Percentiles rank a stretch among this genome's conserved stretches.
phyloP scores from a whole-genome alignment of 2,329 filamentous ascomycete genomes.

The Xylariomycetidae sp. region DNA sequence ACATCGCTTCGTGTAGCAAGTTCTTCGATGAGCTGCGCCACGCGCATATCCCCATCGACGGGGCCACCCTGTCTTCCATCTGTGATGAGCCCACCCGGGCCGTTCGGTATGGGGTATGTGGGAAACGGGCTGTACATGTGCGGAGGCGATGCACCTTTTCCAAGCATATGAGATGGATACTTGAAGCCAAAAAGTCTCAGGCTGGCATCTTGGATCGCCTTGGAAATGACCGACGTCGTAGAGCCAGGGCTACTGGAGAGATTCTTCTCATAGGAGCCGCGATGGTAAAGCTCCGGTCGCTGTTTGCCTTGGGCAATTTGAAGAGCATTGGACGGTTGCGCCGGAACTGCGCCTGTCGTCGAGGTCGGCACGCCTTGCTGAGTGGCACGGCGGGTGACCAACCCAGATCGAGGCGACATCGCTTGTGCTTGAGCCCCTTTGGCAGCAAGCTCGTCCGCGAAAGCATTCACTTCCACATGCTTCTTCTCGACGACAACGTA shows the following conservation, averaged over 20 bases:
- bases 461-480: conserved; percentile 92
- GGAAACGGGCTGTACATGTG: conserved; percentile 77
- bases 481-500: conserved; percentile 95
- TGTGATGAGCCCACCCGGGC: conserved; percentile 57
- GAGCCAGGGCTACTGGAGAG: conserved; percentile 65
- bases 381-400: conserved; percentile 69
- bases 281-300: conserved; percentile 63
- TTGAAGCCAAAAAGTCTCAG: conserved; percentile 65
- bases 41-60: conserved; percentile 72
- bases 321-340: conserved; percentile 63
- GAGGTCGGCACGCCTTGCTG: conserved; percentile 68
- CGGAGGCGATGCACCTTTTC: conserved; percentile 65
- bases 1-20: conserved; percentile 90
- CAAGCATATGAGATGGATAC: conserved; percentile 54
- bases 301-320: conserved; percentile 65
- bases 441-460: conserved; percentile 89
- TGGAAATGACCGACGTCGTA: conserved; percentile 85
- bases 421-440: conserved; percentile 50
- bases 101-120: conserved; percentile 66
- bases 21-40: conserved; percentile 81
- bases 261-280: conserved; percentile 70
- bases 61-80: conserved; percentile 55
- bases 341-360: conserved; percentile 61
- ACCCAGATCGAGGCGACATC: conserved; percentile 49
- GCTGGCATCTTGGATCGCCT: conserved; percentile 91